phyloP scores from a whole-genome alignment of 202 grass and related monocot genomes.

The Setaria viridis region DNA sequence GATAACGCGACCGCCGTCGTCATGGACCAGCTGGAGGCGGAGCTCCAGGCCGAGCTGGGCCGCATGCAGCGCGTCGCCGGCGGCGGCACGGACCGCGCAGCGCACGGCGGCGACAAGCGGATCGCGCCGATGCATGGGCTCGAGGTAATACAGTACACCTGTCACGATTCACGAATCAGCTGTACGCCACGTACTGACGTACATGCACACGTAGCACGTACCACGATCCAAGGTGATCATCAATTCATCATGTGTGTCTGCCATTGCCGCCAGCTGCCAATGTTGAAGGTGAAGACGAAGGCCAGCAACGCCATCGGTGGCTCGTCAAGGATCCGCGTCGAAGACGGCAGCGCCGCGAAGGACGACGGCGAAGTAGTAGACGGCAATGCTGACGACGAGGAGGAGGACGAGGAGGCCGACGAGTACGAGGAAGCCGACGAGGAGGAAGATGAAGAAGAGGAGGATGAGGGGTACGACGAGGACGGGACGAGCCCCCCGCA shows the following conservation, averaged over 20 bases:
- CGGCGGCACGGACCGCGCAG: background rate
- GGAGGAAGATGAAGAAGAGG: background rate
- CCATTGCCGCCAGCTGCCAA: slow-evolving; percentile 5
- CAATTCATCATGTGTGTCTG: background rate
- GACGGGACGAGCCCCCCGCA: slow-evolving; percentile 43
- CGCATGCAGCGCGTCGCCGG: slow-evolving; percentile 41
- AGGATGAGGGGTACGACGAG: background rate
- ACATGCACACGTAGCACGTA: background rate
- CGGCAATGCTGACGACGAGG: background rate
- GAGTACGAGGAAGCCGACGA: background rate
- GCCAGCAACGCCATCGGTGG: background rate
- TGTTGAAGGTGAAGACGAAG: slow-evolving; percentile 50
- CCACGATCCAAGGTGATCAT: background rate
- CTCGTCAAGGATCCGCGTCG: background rate
- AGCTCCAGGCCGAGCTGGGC: slow-evolving; percentile 70
- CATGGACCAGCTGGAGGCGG: slow-evolving; percentile 76
- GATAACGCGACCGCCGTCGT: slow-evolving; percentile 6
- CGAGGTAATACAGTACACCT: background rate
- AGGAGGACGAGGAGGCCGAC: background rate
- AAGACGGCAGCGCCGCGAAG: background rate
- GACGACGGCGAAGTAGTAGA: background rate
- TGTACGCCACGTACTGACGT: background rate
- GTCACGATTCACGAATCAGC: background rate
- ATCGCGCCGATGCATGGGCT: slow-evolving; percentile 37
- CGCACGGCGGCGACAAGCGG: slow-evolving; percentile 31